Percentiles rank a stretch among this genome's conserved stretches.
Evolutionary conservation across 2,329 filamentous ascomycete genomes (phyloP).

Genomic region (Gnomoniopsis sp.): DNA sequence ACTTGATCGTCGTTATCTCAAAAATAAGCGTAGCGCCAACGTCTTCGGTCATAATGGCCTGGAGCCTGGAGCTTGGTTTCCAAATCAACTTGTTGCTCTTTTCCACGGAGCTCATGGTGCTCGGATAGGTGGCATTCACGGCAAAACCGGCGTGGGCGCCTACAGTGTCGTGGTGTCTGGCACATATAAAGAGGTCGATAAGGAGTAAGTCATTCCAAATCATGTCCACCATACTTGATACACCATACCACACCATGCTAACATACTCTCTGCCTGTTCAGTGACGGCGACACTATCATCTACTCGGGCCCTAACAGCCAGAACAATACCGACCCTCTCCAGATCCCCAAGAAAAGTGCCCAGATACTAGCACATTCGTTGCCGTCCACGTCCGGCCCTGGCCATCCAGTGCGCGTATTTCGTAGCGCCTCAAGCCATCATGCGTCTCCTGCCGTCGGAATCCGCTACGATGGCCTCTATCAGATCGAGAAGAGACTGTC

Average conservation of each 20-base stretch:
- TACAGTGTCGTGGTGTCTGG: slow-evolving; percentile 52
- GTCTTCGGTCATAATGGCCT: slow-evolving; percentile 32
- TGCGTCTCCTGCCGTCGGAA: slow-evolving; percentile 24
- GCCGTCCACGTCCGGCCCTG: slow-evolving; percentile 10
- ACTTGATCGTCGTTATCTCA: slow-evolving; percentile 18
- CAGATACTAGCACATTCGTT: slow-evolving; percentile 16
- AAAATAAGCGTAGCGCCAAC: slow-evolving; percentile 14
- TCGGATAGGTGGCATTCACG: slow-evolving; percentile 47
- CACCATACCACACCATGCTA: slow-evolving; percentile 7
- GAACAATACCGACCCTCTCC: slow-evolving; percentile 10
- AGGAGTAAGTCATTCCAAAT: slow-evolving; percentile 17
- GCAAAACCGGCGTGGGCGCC: slow-evolving; percentile 41
- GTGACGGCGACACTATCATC: slow-evolving; percentile 21
- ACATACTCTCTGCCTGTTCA: slow-evolving; percentile 4
- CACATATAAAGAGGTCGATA: slow-evolving; percentile 25
- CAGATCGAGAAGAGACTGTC: slow-evolving; percentile 12
- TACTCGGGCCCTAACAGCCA: slow-evolving; percentile 27
- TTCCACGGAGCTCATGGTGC: slow-evolving; percentile 52
- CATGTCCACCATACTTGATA: too few relatives aligned
- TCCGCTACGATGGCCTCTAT: slow-evolving; percentile 36
- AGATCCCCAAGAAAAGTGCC: slow-evolving; percentile 15
- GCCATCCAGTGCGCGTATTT: slow-evolving; percentile 28
- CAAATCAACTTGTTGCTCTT: slow-evolving; percentile 45
- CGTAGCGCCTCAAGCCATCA: slow-evolving; percentile 20
- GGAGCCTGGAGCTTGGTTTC: slow-evolving; percentile 47